Evolutionary conservation across 208 protist species (phyloP).

Genomic region (Crithidia bombi): DNA sequence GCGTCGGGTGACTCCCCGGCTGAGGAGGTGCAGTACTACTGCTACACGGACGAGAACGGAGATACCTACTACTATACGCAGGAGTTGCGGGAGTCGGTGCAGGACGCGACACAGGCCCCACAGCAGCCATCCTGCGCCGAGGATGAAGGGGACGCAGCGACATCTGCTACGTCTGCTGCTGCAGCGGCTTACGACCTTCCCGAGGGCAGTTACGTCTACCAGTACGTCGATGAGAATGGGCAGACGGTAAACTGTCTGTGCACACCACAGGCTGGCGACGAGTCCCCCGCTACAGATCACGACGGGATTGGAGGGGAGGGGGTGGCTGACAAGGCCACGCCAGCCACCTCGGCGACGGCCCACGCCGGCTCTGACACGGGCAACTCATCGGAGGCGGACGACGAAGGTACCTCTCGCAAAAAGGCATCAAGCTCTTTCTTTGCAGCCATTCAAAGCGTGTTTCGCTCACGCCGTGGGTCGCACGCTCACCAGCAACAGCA

Average conservation of each 20-base stretch:
- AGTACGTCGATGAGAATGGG: constrained; percentile 48
- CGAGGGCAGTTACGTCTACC: constrained; percentile 31
- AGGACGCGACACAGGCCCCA: constrained; percentile 19
- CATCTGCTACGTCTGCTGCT: neutral
- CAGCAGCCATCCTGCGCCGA: neutral
- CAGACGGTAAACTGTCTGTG: constrained; percentile 41
- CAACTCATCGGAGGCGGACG: constrained; percentile 16
- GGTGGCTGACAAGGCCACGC: neutral
- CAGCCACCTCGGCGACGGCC: constrained; percentile 6
- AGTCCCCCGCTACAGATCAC: constrained; percentile 5
- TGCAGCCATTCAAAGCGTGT: constrained; percentile 20
- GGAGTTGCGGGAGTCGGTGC: constrained; percentile 28
- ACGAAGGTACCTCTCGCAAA: neutral
- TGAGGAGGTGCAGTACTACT: constrained; percentile 50
- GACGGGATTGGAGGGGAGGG: neutral
- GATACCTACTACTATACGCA: constrained; percentile 51
- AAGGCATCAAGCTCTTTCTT: constrained; percentile 25
- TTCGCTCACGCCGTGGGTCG: constrained; percentile 19
- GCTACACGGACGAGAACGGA: constrained; percentile 60
- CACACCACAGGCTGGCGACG: constrained; percentile 21
- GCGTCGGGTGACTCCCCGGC: constrained; percentile 4
- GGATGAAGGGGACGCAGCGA: neutral
- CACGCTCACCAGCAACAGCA: neutral
- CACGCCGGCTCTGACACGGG: constrained; percentile 11
- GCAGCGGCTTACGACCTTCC: constrained; percentile 1